Base-by-base conservation (phyloP, 495 filamentous ascomycete genomes). In the Penicillium simplicissimum region DNA sequence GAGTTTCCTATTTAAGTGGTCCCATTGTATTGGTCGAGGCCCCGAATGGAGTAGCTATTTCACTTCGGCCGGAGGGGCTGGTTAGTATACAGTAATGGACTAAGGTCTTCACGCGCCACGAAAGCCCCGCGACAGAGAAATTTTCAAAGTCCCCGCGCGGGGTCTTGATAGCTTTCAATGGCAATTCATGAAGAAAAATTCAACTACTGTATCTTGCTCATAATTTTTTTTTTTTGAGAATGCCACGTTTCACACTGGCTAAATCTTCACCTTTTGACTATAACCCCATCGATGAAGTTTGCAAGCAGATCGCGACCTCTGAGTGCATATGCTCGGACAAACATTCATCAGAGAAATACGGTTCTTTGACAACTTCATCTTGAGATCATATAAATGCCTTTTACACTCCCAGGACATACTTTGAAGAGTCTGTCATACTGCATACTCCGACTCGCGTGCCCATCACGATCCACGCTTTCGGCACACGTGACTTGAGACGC, bases 401-500 rank as follows among this genome's bases (percentile, higher is more conserved):
- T 49, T 10, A 43, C 31, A 40, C 15, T n/a, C 4, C 34, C 34
- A 38, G 33, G 8, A 31, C 55, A 47, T 52, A 52, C 49, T 31
- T 35, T 15, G 55, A 59, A 45, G 60, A 43, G 53, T 58, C 53
- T 52, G 52, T 57, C 57, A 63, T 64, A 60, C 60, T 53, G 45
- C 65, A 64, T 67, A 59, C 52, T 58, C 47, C 35, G 43, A 59
- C 67, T 69, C 69, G 66, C 66, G 69, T 65, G 61, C 40, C 61
- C 13, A 60, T 65, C 67, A 64, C 58, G 64, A 35, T 54, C 64
- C 64, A 66, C 64, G 42, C 43, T 19, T 23, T 14, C 9, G 0
- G 0, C 36, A 33, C 67, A 71, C 67, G 69, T 71, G 69, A 62
- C 53, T 65, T 66, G 47, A 67, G 67, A 71, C 69, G 69, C 69